phyloP scores from a whole-genome alignment of 345 rosid species.

The Rhizophora mangle region DNA sequence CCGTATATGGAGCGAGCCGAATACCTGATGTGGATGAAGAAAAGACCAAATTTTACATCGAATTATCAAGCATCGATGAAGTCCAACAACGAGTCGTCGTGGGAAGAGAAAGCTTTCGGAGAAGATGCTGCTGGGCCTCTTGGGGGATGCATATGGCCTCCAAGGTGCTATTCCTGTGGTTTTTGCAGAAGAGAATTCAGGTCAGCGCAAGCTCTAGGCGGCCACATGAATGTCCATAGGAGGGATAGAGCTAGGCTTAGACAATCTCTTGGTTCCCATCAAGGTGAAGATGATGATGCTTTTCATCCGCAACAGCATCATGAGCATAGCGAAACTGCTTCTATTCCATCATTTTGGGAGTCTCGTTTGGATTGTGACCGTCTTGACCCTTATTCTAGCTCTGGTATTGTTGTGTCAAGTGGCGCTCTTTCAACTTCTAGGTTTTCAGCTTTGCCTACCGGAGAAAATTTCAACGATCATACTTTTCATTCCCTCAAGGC shows the following conservation, averaged over 20 bases:
- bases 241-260: constrained; percentile 86
- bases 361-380: constrained; percentile 10
- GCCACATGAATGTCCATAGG: constrained; percentile 93
- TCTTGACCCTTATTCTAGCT: constrained; percentile 13
- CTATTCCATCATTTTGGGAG: background rate
- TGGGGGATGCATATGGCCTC: constrained; percentile 75
- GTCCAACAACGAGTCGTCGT: constrained; percentile 28
- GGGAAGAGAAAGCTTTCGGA: constrained; percentile 89
- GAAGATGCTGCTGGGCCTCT: constrained; percentile 52
- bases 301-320: constrained; percentile 8
- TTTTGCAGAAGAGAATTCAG: constrained; percentile 77
- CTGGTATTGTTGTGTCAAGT: constrained; percentile 6
- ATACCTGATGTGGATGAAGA: constrained; percentile 40
- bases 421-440: constrained; percentile 23
- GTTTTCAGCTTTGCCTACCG: constrained; percentile 28
- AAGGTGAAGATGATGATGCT: constrained; percentile 1
- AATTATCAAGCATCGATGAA: constrained; percentile 14
- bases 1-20: constrained; percentile 42
- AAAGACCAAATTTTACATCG: constrained; percentile 16
- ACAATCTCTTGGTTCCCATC: constrained; percentile 30
- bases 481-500: constrained; percentile 6
- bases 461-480: constrained; percentile 17
- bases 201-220: constrained; percentile 92
- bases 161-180: constrained; percentile 82
- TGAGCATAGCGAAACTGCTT: background rate